Base-by-base conservation (phyloP, 805 yeast species). In the Suhomyces emberorum region DNA sequence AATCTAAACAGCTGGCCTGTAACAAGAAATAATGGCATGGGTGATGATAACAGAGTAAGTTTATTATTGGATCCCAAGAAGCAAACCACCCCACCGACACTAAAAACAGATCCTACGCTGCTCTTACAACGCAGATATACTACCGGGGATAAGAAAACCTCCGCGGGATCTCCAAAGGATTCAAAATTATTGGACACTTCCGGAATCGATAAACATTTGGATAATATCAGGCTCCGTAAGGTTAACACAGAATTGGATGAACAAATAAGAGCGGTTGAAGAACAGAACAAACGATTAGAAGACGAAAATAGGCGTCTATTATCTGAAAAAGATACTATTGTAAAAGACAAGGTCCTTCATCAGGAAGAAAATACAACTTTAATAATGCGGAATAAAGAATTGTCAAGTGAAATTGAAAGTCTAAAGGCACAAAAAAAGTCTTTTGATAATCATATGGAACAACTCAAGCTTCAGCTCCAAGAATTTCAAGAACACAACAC, bases 1-100 rank as follows among this genome's bases (percentile, higher is more conserved):
- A 74, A 77, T 34, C 64, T 78, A 25, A 69, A 69, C 21, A 72
- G 41, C 48, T 70, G 60, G 72, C 76, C 70, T 4, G 66, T 63
- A 7, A 55, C 57, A 7, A 44, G 57, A 34, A 28, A 10, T 15
- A 12, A 16, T 4, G 19, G 7, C 33, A 7, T 12, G 14, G 21
- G 34, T 4, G n/a, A 4, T 28, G 27, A 21, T n/a, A 23, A 23
- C n/a, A 42, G 43, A 34, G 37, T 38, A 30, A 53, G 62, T 37
- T 34, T 54, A 30, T 41, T 53, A 7, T 16, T 51, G 7, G 54
- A 53, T 23, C 32, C 41, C 10, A 42, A 28, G 28, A 30, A 16
- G 16, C 16, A 28, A 17, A 18, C 32, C n/a, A 20, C 32, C 12
- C 24, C 39, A 2, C 43, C 44, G 20, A n/a, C n/a, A n/a, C n/a